These are phyloP conservation scores for Vigna reflexopilosa DNA, from an alignment of 306 rosid species.

Conservation along the genomic window DNA sequence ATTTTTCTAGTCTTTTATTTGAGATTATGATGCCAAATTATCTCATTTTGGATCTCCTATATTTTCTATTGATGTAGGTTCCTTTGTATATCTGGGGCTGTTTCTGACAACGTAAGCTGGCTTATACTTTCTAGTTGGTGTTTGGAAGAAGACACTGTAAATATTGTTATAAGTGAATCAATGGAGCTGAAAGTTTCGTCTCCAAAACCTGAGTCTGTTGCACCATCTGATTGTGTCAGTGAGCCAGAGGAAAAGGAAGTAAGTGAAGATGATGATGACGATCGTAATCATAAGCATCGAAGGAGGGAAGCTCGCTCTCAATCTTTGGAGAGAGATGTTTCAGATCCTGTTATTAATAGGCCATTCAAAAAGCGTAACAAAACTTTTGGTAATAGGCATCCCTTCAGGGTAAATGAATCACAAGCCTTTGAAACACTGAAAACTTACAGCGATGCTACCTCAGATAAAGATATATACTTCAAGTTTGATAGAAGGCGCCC, in stretches of 20 bases:
- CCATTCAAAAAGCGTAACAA: conserved; percentile 82
- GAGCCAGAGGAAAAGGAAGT: conserved; percentile 96
- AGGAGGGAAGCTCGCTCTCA: conserved; percentile 77
- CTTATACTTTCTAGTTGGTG: conserved; percentile 49
- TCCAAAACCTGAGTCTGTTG: conserved; percentile 68
- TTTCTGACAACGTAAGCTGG: conserved; percentile 46
- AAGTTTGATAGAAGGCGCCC: conserved; percentile 83
- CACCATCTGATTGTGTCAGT: conserved; percentile 69
- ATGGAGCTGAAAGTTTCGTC: conserved; percentile 85
- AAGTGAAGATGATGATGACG: conserved; percentile 95
- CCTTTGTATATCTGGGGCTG: conserved; percentile 36
- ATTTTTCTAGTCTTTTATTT: conserved; percentile 20
- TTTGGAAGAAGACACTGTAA: conserved; percentile 49
- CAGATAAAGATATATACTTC: conserved; percentile 63
- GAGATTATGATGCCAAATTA: conserved; percentile 19
- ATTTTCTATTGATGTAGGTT: conserved; percentile 50
- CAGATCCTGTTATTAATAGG: conserved; percentile 73
- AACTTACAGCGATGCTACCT: conserved; percentile 52
- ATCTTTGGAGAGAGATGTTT: conserved; percentile 80
- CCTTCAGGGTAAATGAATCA: conserved; percentile 80
- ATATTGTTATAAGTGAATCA: conserved; percentile 45
- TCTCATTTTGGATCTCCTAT: conserved; percentile 33
- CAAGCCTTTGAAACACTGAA: conserved; percentile 69
- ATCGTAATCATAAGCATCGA: conserved; percentile 95
- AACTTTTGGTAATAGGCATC: conserved; percentile 68